These are phyloP conservation scores for Monosporascus sp. DNA, from an alignment of 2,329 filamentous ascomycete genomes.

Conservation along the genomic window DNA sequence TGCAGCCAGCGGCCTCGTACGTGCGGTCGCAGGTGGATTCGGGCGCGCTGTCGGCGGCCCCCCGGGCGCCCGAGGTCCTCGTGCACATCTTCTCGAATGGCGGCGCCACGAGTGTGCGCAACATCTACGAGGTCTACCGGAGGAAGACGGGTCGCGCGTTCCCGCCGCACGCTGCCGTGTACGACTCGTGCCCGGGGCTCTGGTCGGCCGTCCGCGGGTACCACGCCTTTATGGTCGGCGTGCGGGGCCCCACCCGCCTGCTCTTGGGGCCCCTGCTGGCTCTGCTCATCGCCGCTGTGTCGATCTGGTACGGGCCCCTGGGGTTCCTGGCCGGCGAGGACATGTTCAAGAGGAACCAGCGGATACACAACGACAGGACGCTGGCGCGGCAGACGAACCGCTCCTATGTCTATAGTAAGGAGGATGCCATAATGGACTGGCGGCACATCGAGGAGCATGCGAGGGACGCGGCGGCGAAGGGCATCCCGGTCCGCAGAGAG, in stretches of 20 bases:
- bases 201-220: slow-evolving; percentile 35
- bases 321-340: slow-evolving; percentile 25
- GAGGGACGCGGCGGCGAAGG: slow-evolving; percentile 31
- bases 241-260: slow-evolving; percentile 28
- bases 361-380: slow-evolving; percentile 31
- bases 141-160: slow-evolving; percentile 23
- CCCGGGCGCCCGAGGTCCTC: slow-evolving; percentile 31
- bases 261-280: slow-evolving; percentile 29
- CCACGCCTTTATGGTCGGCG: slow-evolving; percentile 31
- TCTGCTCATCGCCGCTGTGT: slow-evolving; percentile 25
- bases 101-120: slow-evolving; percentile 37
- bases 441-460: slow-evolving; percentile 45
- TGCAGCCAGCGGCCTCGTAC: slow-evolving; percentile 35
- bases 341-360: slow-evolving; percentile 28
- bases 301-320: slow-evolving; percentile 27
- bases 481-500: slow-evolving; percentile 39
- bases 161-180: slow-evolving; percentile 38
- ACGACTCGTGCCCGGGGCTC: slow-evolving; percentile 46
- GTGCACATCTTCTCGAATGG: slow-evolving; percentile 50
- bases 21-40: slow-evolving; percentile 28
- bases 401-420: slow-evolving; percentile 47
- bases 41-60: slow-evolving; percentile 13
- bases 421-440: slow-evolving; percentile 42
- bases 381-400: slow-evolving; percentile 36
- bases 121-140: slow-evolving; percentile 32